Conservation (phyloP, 371 early-diverging fungal genomes). For the Mycotypha africana region DNA sequence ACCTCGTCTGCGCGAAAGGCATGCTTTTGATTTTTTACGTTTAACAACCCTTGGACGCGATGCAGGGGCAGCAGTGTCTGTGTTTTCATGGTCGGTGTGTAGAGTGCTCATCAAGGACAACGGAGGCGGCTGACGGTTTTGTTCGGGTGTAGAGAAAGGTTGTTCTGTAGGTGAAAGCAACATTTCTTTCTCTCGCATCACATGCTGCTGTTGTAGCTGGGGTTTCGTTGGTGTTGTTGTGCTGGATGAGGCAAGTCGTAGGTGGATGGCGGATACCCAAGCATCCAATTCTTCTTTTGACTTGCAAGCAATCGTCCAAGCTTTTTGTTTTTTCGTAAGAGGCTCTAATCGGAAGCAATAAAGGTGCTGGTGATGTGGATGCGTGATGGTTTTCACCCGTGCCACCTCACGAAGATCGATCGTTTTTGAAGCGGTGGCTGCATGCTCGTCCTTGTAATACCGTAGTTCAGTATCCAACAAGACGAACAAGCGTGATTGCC, state of each 20-base stretch:
- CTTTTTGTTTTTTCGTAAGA: constrained; percentile 2
- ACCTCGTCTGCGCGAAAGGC: constrained; percentile 20
- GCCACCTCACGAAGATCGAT: constrained; percentile 19
- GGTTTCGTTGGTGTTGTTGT: background rate
- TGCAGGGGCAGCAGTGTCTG: background rate
- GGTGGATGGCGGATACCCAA: constrained; percentile 18
- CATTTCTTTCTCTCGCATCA: background rate
- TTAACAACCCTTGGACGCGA: background rate
- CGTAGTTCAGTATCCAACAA: constrained; percentile 33
- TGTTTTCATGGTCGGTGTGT: too few relatives aligned
- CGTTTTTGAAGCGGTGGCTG: constrained; percentile 16
- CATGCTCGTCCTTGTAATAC: constrained; percentile 33
- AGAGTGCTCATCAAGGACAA: background rate
- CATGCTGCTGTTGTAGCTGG: too few relatives aligned
- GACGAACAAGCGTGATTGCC: constrained; percentile 36
- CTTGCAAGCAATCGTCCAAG: constrained; percentile 23
- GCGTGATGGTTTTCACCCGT: constrained; percentile 7
- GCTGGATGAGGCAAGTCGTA: constrained; percentile 1
- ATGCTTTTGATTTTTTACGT: background rate
- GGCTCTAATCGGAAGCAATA: constrained; percentile 28
- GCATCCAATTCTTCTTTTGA: constrained; percentile 18
- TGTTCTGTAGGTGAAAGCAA: constrained; percentile 4
- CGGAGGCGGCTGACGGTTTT: constrained; percentile 6
- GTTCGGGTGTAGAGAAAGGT: constrained; percentile 13
- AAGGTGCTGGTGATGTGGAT: too few relatives aligned